Evolutionary conservation across 2,329 filamentous ascomycete genomes (phyloP).

Genomic region (Sarocladium strictum): DNA sequence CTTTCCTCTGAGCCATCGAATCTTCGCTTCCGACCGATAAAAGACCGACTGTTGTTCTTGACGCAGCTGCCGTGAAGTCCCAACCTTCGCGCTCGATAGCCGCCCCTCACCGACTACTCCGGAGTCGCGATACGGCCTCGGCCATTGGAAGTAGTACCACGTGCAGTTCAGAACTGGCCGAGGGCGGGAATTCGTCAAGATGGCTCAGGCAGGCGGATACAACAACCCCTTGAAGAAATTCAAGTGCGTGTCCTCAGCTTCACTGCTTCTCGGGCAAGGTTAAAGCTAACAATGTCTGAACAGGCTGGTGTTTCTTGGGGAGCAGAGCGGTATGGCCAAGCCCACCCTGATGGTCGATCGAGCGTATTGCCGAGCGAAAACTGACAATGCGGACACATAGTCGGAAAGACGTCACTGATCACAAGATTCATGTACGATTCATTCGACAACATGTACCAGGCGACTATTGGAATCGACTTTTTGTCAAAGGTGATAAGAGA

Average conservation of each 20-base stretch:
- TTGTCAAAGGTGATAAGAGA: constrained; percentile 75
- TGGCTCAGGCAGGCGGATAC: constrained; percentile 85
- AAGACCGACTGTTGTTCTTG: background rate
- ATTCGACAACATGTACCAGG: constrained; percentile 99
- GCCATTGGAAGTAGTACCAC: background rate
- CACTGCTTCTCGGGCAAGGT: constrained; percentile 5
- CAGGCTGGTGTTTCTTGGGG: constrained; percentile 93
- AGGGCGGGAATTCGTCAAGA: constrained; percentile 37
- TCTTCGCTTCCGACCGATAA: background rate
- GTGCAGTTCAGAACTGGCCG: background rate
- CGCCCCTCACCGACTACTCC: constrained; percentile 5
- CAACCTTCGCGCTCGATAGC: background rate
- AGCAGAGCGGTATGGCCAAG: constrained; percentile 81
- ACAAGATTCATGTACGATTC: constrained; percentile 99
- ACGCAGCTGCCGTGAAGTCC: background rate
- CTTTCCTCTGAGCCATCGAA: background rate
- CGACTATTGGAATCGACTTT: constrained; percentile 98
- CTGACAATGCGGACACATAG: constrained; percentile 42
- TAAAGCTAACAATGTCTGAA: constrained; percentile 17
- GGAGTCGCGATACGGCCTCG: constrained; percentile 5
- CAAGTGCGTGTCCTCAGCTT: constrained; percentile 58
- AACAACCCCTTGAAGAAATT: constrained; percentile 99
- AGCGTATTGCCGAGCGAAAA: constrained; percentile 6
- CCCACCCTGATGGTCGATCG: constrained; percentile 11
- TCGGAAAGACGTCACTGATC: constrained; percentile 97